Evolutionary conservation across 2,329 filamentous ascomycete genomes (phyloP).

Genomic region (Cladosporium sp.): DNA sequence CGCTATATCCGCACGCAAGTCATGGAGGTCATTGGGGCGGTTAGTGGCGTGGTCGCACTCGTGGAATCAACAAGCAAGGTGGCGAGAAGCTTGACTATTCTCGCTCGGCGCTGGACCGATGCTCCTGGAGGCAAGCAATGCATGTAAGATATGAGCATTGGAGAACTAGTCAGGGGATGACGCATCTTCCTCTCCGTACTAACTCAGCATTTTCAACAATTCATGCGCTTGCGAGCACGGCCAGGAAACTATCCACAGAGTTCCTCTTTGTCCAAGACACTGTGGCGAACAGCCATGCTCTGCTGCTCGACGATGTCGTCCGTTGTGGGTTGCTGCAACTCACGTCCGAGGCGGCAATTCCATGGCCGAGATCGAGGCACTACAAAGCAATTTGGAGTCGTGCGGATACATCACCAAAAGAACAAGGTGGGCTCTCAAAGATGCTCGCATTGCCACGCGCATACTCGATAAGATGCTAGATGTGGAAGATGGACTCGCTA

Average conservation of each 20-base stretch:
- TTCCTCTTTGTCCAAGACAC: not conserved
- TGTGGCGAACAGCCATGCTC: not conserved
- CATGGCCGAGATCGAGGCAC: not conserved
- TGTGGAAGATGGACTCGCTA: not conserved
- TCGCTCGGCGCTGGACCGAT: not conserved
- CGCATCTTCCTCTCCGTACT: no score
- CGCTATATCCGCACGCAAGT: not conserved
- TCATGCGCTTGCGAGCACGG: not conserved
- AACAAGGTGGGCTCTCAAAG: not conserved
- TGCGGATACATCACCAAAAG: not conserved
- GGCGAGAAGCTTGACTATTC: not conserved
- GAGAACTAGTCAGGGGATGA: no score
- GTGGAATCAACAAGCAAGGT: not conserved
- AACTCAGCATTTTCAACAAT: not conserved
- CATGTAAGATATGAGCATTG: no score
- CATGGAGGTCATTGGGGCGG: not conserved
- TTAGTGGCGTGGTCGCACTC: not conserved
- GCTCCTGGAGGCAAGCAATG: not conserved
- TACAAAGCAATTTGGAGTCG: not conserved
- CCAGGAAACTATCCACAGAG: not conserved
- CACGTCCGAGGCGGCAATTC: not conserved
- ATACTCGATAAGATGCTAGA: not conserved
- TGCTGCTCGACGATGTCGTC: not conserved
- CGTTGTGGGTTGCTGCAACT: not conserved
- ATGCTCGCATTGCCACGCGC: not conserved